Percentiles rank a stretch among this genome's conserved stretches.
These are phyloP conservation scores for Magnolia kwangsiensis DNA, from an alignment of 164 flowering plant species.

Conservation along the genomic window DNA sequence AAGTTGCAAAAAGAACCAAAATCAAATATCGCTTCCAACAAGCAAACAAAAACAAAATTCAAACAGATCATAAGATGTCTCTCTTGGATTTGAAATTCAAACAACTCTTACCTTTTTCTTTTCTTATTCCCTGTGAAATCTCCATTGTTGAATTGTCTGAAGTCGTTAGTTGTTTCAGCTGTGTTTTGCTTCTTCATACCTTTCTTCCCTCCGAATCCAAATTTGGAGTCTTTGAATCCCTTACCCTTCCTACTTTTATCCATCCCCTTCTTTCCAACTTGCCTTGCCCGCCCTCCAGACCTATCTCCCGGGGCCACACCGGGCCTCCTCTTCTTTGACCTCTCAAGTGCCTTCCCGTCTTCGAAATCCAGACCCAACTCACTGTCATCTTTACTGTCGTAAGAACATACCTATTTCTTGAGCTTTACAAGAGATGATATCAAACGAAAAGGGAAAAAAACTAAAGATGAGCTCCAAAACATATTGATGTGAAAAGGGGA, in stretches of 20 bases:
- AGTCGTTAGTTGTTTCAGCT: conserved; percentile 59
- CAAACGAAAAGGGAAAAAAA: too few relatives aligned
- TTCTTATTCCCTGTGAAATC: conserved; percentile 36
- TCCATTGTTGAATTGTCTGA: conserved; percentile 41
- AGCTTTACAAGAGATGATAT: too few relatives aligned
- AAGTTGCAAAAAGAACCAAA: too few relatives aligned
- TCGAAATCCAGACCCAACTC: conserved; percentile 48
- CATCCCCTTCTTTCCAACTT: conserved; percentile 38
- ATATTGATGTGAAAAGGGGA: too few relatives aligned
- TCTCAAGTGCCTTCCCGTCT: conserved; percentile 61
- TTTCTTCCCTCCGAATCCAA: conserved; percentile 61
- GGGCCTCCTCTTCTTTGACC: conserved; percentile 57
- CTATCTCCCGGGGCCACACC: conserved; percentile 82
- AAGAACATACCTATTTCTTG: too few relatives aligned
- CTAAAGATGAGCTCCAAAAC: too few relatives aligned
- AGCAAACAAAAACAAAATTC: too few relatives aligned
- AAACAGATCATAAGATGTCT: too few relatives aligned
- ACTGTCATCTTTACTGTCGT: conserved; percentile 28
- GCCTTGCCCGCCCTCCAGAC: conserved; percentile 60
- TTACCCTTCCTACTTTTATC: conserved; percentile 29
- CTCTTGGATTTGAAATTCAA: too few relatives aligned
- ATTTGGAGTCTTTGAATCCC: conserved; percentile 43
- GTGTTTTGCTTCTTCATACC: conserved; percentile 84
- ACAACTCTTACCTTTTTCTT: conserved; percentile 29
- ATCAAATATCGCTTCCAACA: too few relatives aligned